Base-by-base conservation (phyloP, 345 rosid species). In the Trapa bicornis region DNA sequence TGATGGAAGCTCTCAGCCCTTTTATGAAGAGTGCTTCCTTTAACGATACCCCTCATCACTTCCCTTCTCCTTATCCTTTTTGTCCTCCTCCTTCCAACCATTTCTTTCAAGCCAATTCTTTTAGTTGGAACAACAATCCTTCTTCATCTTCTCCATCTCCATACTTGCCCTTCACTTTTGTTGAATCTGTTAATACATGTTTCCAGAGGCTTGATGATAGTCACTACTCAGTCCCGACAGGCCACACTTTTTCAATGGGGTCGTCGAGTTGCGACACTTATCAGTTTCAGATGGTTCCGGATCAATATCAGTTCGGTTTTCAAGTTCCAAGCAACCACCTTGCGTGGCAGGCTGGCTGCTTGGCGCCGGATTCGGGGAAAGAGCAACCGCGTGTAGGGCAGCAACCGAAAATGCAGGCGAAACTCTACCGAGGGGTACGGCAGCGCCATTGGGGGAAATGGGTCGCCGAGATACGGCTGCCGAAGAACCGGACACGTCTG, bases 381-480 rank as follows among this genome's bases (percentile, higher is more conserved):
- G 29, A 22, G 29, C 29, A 22, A 22, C 29, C 29, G 29, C 29
- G 29, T 22, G 29, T 22, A 22, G 29, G 29, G 29, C 29, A 22
- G 29, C 67, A 67, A 65, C 81, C 73, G 14, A 73, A 75, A 1
- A 85, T 85, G 73, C 86, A 93, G n/a, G 67, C 83, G 47, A 89
- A 89, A 71, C 85, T 92, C 0, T 92, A 92, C 82, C 75, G 98
- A 63, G 96, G 98, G 13, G 98, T 92, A 16, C 79, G 98, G 71
- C 98, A 92, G 75, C 81, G 96, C 47, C 98, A 92, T 70, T 92
- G 98, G 96, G 98, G 98, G 0, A 92, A 89, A 65, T 92, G 98
- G 98, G 98, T 92, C 1, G 98, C 98, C 2, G 98, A 92, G 91
- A 92, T 92, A 73, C 88, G 98, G 67, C 80, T 94, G 0, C 99